These are phyloP conservation scores for Babesia divergens DNA, from an alignment of 169 alveolate species.

Conservation along the genomic window DNA sequence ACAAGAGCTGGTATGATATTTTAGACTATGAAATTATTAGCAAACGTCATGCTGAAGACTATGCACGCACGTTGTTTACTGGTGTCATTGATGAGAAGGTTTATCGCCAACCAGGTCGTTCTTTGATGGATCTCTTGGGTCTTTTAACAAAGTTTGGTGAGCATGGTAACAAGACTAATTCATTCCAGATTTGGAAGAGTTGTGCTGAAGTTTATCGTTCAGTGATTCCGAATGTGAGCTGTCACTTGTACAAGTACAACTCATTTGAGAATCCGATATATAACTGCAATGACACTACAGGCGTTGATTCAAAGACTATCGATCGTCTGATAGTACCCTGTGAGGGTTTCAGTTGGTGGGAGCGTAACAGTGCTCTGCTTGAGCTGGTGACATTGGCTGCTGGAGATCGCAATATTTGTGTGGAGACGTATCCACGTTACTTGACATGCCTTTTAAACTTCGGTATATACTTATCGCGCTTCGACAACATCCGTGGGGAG, in stretches of 20 bases:
- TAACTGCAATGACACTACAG: constrained; percentile 1
- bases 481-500: constrained; percentile 4
- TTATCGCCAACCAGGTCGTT: constrained; percentile 37
- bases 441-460: constrained; percentile 32
- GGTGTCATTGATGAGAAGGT: constrained; percentile 25
- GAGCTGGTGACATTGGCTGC: constrained; percentile 56
- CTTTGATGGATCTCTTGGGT: constrained; percentile 32
- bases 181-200: constrained; percentile 37
- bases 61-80: constrained; percentile 13
- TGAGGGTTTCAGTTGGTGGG: constrained; percentile 60
- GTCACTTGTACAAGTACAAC: constrained; percentile 20
- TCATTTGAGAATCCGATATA: constrained; percentile 6
- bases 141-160: constrained; percentile 16
- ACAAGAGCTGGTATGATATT: constrained; percentile 47
- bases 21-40: constrained; percentile 42
- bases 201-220: constrained; percentile 52
- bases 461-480: neutral
- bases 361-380: constrained; percentile 53
- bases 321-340: constrained; percentile 36
- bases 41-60: constrained; percentile 35
- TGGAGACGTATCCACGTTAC: constrained; percentile 50
- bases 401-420: constrained; percentile 17
- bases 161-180: neutral
- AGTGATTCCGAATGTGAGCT: constrained; percentile 32
- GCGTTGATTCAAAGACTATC: constrained; percentile 6